Conservation (phyloP, 768 basidiomycete species). For the Rhizopogon vesiculosus region DNA sequence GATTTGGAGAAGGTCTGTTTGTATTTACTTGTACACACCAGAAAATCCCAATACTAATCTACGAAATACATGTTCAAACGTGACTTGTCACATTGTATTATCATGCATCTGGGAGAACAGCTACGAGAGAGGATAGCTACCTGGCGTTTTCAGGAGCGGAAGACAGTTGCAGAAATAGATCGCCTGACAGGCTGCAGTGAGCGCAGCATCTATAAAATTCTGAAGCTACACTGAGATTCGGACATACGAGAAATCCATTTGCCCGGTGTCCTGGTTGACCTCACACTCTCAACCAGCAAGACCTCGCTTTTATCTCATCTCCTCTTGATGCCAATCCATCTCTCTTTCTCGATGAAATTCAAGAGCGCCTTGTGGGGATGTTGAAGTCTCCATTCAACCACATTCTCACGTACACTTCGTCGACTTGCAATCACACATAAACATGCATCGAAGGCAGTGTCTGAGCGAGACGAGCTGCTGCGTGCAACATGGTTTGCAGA, state of each 20-base stretch:
- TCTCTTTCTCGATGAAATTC: conserved; percentile 14
- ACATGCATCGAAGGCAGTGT: background rate
- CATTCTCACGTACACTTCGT: background rate
- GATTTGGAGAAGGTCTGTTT: background rate
- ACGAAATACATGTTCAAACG: too few species aligned
- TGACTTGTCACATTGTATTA: too few species aligned
- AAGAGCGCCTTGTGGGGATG: conserved; percentile 7
- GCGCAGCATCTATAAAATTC: conserved; percentile 12
- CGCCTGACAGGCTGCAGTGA: conserved; percentile 10
- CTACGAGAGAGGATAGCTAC: background rate
- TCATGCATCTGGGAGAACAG: too few species aligned
- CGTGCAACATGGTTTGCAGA: conserved; percentile 16
- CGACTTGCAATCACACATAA: background rate
- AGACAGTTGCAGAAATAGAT: background rate
- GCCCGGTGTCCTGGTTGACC: conserved; percentile 11
- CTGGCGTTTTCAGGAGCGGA: background rate
- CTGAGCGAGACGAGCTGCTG: conserved; percentile 18
- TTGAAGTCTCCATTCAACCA: conserved; percentile 10
- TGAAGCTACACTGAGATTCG: conserved; percentile 9
- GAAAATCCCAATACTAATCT: background rate
- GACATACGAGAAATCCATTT: conserved; percentile 12
- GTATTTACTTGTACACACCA: background rate
- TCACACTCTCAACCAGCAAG: conserved; percentile 11
- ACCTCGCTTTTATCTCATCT: conserved; percentile 8
- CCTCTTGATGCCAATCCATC: conserved; percentile 12